Evolutionary conservation across 306 rosid genomes (phyloP).

Genomic region (Rosa rugosa): DNA sequence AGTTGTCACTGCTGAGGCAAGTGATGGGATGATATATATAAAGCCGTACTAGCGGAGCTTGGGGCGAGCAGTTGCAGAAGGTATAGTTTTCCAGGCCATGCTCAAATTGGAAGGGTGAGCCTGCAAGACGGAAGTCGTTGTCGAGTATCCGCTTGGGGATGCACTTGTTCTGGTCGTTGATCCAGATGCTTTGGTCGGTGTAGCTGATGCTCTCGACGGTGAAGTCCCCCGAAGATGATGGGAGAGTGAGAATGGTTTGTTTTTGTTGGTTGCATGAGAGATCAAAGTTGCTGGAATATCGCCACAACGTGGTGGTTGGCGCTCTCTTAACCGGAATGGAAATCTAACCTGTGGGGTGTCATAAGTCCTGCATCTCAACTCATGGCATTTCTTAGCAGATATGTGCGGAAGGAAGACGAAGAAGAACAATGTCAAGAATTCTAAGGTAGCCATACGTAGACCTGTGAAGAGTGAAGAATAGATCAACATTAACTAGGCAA

Average conservation of each 20-base stretch:
- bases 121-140: slow-evolving; percentile 10
- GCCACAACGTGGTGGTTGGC: slow-evolving; percentile 11
- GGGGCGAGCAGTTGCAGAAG: slow-evolving; percentile 32
- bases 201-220: not conserved
- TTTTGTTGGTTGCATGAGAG: slow-evolving; percentile 15
- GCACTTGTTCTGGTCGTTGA: slow-evolving; percentile 23
- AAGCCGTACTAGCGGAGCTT: not conserved
- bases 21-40: slow-evolving; percentile 3
- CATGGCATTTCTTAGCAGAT: not conserved
- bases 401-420: not conserved
- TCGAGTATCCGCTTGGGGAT: slow-evolving; percentile 16
- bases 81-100: slow-evolving; percentile 17
- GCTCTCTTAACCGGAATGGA: slow-evolving; percentile 18
- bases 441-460: slow-evolving; percentile 4
- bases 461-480: not conserved
- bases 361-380: not conserved
- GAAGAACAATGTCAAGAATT: not conserved
- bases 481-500: not conserved
- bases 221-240: not conserved
- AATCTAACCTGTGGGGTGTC: slow-evolving; percentile 4
- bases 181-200: not conserved
- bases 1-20: slow-evolving; percentile 31
- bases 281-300: not conserved
- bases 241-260: slow-evolving; percentile 2
- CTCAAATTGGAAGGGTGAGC: slow-evolving; percentile 24